Base-by-base conservation (phyloP, 129 eudicot genomes). In the Rutidosis leptorrhynchoides region DNA sequence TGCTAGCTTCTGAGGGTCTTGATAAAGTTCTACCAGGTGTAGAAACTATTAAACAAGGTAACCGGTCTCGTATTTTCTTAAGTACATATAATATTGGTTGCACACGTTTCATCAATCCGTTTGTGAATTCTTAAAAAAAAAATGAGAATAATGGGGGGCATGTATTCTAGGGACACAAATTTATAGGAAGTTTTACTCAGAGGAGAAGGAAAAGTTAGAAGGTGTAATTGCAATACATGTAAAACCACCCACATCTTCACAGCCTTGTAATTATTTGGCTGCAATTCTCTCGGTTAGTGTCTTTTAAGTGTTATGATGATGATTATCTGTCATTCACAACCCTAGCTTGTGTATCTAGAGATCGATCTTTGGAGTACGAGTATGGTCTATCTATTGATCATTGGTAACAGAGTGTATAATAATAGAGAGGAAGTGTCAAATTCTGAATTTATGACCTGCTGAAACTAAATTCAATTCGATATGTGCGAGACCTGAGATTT, bases 11-110 rank as follows among this genome's bases (percentile, higher is more conserved):
- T 2, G 96, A 88, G 84, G 77, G 78, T 86, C 86, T 93, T 43
- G 62, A 67, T 59, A 75, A 81, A 68, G 86, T 93, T 51, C 84
- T 89, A 76, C 99, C 99, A 11, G 99, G 96, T 68, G 83, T 89
- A 64, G 64, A 66, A 63, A 74, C 82, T 29, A 71, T 84, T 67
- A 72, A 86, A 78, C 90, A 93, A 93, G 99, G 99, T 89, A 78
- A 14, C 2, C 0, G 17, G 4, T 43, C 32, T 49, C 19, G 22
- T n/a, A 33, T 63, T 37, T n/a, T 63, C n/a, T 37, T 15, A 25
- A 42, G 25, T 25, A 37, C 55, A 23, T 68, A 37, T n/a, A n/a
- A n/a, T 30, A 35, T 55, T 33, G 22, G 33, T 33, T 37, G 42
- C 29, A 24, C 29, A 12, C 6, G 4, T 56, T 56, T 24, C 32